Conservation (phyloP, 139 green algal species). For the Ostreobium quekettii region DNA sequence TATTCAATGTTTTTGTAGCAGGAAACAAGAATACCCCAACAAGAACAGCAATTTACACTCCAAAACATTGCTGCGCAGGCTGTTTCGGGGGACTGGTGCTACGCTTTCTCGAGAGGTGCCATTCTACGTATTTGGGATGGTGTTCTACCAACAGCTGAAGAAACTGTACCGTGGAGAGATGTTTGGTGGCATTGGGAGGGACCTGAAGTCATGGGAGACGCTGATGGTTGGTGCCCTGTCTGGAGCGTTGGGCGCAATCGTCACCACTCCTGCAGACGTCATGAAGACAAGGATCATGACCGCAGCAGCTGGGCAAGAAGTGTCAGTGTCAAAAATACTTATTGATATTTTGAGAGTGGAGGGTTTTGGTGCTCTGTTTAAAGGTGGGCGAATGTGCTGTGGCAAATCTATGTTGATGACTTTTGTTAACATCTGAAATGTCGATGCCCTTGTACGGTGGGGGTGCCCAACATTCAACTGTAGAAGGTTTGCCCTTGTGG, state of each 20-base stretch:
- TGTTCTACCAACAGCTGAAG: conserved; percentile 60
- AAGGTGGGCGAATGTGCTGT: no score
- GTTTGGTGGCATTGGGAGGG: conserved; percentile 21
- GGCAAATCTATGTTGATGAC: no score
- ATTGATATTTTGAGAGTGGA: conserved; percentile 42
- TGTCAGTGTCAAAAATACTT: conserved; percentile 10
- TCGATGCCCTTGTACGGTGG: no score
- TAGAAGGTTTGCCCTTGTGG: no score
- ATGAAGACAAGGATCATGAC: conserved; percentile 72
- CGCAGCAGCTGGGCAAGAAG: conserved; percentile 13
- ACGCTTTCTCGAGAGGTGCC: conserved; percentile 54
- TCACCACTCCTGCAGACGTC: conserved; percentile 58
- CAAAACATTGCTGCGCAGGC: no score
- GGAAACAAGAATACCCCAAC: no score
- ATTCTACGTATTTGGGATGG: conserved; percentile 64
- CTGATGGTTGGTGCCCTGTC: conserved; percentile 47
- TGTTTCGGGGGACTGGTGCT: conserved; percentile 50
- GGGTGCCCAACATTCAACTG: no score
- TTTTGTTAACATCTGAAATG: no score
- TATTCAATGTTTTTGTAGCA: no score
- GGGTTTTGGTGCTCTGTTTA: conserved; percentile 49
- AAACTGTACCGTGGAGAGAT: conserved; percentile 28
- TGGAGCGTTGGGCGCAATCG: conserved; percentile 41
- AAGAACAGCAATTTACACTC: no score
- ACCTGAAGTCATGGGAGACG: conserved; percentile 44